Conservation (phyloP, 2,329 filamentous ascomycete genomes). For the Bipolaris cookei region DNA sequence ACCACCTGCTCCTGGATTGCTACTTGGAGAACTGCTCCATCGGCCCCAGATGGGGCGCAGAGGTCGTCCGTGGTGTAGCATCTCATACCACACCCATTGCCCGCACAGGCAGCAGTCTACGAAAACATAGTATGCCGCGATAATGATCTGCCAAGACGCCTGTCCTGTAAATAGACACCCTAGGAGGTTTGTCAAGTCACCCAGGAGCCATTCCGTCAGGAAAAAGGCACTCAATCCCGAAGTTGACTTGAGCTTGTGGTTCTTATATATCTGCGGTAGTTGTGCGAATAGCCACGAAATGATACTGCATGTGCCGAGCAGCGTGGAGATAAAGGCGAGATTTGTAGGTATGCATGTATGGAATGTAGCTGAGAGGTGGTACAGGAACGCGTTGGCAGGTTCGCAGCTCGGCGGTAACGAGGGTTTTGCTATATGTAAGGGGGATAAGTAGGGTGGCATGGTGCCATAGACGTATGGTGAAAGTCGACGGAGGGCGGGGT, state of each 20-base stretch:
- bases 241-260: constrained; percentile 67
- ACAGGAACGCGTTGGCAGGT: constrained; percentile 64
- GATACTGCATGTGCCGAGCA: constrained; percentile 67
- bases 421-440: constrained; percentile 44
- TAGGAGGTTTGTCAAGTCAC: constrained; percentile 67
- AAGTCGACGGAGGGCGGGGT: constrained; percentile 14
- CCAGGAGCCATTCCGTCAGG: constrained; percentile 69
- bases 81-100: constrained; percentile 71
- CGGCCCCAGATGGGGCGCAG: constrained; percentile 48
- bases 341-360: constrained; percentile 69
- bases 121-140: constrained; percentile 70
- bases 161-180: constrained; percentile 69
- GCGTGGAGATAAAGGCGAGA: constrained; percentile 66
- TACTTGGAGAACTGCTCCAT: constrained; percentile 28
- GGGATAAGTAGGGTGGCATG: constrained; percentile 47
- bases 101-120: constrained; percentile 67
- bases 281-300: constrained; percentile 73
- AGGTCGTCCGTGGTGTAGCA: constrained; percentile 58
- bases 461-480: constrained; percentile 30
- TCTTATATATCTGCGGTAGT: constrained; percentile 73
- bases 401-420: constrained; percentile 65
- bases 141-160: constrained; percentile 69
- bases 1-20: constrained; percentile 20
- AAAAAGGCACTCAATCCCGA: constrained; percentile 71
- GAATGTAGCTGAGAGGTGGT: constrained; percentile 63